Conservation (phyloP, 1,284 basidiomycete species). For the Bjerkandera adusta region DNA sequence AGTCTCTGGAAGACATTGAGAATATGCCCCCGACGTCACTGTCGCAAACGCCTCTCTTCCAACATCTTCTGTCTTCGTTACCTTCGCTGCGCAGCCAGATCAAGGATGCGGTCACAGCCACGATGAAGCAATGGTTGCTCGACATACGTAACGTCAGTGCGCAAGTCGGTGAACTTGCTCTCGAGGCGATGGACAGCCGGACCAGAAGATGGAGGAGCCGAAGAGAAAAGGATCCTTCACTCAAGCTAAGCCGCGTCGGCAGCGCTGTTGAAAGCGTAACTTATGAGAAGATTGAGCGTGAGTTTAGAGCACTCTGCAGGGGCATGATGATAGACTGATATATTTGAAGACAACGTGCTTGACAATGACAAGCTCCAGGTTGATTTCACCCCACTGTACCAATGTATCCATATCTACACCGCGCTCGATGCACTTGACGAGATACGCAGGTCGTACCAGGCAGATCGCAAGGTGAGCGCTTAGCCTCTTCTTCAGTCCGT, state of each 20-base stretch:
- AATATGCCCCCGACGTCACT: constrained; percentile 87
- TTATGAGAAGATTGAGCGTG: constrained; percentile 94
- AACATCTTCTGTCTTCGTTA: constrained; percentile 87
- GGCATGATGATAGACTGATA: too few relatives aligned
- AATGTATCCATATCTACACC: constrained; percentile 97
- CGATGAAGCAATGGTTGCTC: constrained; percentile 96
- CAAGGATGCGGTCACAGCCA: constrained; percentile 90
- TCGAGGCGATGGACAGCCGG: constrained; percentile 88
- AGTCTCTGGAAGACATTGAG: constrained; percentile 95
- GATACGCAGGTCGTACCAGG: constrained; percentile 90
- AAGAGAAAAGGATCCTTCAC: constrained; percentile 74
- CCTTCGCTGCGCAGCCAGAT: constrained; percentile 89
- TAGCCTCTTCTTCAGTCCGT: not conserved
- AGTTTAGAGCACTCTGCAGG: constrained; percentile 32
- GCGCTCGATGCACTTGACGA: constrained; percentile 88
- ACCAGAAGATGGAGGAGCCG: constrained; percentile 83
- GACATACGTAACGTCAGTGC: constrained; percentile 91
- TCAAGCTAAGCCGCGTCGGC: constrained; percentile 83
- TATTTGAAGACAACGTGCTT: constrained; percentile 78
- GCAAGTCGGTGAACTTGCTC: constrained; percentile 84
- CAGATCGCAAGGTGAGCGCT: constrained; percentile 79
- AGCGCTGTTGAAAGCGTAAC: constrained; percentile 93
- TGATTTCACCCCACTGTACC: constrained; percentile 94
- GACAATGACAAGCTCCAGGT: constrained; percentile 88
- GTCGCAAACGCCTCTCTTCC: constrained; percentile 92